Evolutionary conservation across 257 asterid genomes (phyloP), one percentile per base, ranked within the genome.

Genomic region (Anisodus tanguticus): DNA sequence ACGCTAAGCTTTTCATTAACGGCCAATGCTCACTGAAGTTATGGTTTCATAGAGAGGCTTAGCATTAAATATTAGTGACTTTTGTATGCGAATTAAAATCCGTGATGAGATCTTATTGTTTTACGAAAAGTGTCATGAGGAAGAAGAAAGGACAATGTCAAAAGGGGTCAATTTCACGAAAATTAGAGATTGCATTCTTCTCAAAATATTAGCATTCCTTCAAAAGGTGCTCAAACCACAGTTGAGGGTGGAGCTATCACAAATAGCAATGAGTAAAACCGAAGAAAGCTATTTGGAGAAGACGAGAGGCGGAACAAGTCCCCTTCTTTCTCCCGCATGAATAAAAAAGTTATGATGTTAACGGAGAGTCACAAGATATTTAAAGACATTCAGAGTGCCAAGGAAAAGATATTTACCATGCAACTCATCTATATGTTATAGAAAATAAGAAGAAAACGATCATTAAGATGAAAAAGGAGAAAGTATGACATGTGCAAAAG

Each of bases 161-260:
- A 49, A 74, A 74, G 43, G 31, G 60, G 37, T 74, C 80, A 74
- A 4, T 45, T 71, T 71, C 37, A 45, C 17, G 79, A 45, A 72
- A 72, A 19, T 47, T 41, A 19, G 49, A 47, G 80, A 72, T 47
- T 39, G 16, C 43, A 72, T 72, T 17, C 80, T 19, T n/a, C 17
- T 72, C n/a, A 47, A 49, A 71, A 7, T 71, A 71, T 45, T 37
- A 71, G 2, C 57, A 45, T n/a, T 71, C 57, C 58, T 17, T 71
- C 57, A n/a, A 72, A 47, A 47, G 80, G 39, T 72, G 15, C 4
- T 72, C 58, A 72, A n/a, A 72, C 80, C 58, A 67, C 49, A 4
- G 0, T 6, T 2, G 19, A 10, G 49, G 45, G 17, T 67, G 9
- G 74, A 67, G 74, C 45, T 67, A 67, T 35, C 74, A 45, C 4